Base-by-base conservation (phyloP, 179 eudicot species). In the Spinacia oleracea region DNA sequence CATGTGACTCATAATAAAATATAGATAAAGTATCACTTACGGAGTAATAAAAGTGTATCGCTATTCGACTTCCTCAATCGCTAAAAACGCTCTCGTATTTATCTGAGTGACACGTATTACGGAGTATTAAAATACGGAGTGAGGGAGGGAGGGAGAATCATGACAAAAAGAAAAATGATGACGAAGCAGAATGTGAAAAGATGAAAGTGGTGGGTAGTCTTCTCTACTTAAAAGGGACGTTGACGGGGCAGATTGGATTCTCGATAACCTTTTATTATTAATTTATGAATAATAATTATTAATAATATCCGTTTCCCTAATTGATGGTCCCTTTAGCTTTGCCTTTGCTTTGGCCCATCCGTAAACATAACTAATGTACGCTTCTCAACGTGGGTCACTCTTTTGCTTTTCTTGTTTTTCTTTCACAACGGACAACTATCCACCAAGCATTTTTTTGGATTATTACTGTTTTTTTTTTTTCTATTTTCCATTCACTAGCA, bases 261-360 rank as follows among this genome's bases (percentile, higher is more conserved):
- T 48, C 29, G 42, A 20, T 65, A 20, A 38, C 25, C 14, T 48
- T 48, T 48, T n/a, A n/a, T 48, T 15, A 12, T 48, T 11, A 14
- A 48, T 9, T 9, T 1, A 48, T 2, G 0, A 15, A 0, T 48
- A 14, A 48, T 12, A 3, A 9, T 48, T 12, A 48, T 12, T 48
- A 48, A 7, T 14, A 27, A 42, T 27, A 60, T 56, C 27, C 25
- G n/a, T 74, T 74, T 74, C 55, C 69, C 56, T 59, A n/a, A 60
- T 27, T 60, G 9, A 25, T 74, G 69, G 55, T 12, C 42, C 11
- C 70, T 60, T 60, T 60, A 16, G 32, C 32, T 11, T 27, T 60
- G 66, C 34, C 16, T 70, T 71, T 29, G 74, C 16, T 70, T 71
- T 29, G 74, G 74, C 60, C 74, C 74, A 16, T 31, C 64, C 59